Base-by-base conservation (phyloP, 2,329 filamentous ascomycete species). In the Paraphoma sp. region DNA sequence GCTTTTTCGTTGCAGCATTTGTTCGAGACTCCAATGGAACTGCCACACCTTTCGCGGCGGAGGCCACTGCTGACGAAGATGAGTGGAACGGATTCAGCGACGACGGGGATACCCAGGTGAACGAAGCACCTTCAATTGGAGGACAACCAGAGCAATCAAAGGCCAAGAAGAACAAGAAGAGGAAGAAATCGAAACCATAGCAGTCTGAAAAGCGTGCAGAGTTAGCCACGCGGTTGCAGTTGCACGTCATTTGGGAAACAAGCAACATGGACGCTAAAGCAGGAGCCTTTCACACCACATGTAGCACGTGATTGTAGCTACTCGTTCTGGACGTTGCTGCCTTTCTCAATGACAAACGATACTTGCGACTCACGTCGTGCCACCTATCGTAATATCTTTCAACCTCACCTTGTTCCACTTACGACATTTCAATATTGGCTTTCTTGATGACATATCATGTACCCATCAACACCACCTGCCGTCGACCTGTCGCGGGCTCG, bases 1-100 rank as follows among this genome's bases (percentile, higher is more conserved):
- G 95, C 0, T 98, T 99, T 77, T 99, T 99, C 68, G 91, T 97
- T 17, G 92, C 87, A n/a, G 92, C 85, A 0, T 97, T 99, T 76
- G 84, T 92, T 3, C 82, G 91, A 51, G 85, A 89, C 43, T 58
- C 51, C 2, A 57, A 42, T 17, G 41, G 30, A 40, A 23, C 23
- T 23, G 23, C 3, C 23, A 23, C 23, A 23, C 23, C 23, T 23
- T 23, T 23, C 23, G 23, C 23, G 23, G 23, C 23, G 23, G 23
- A 23, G 23, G 23, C 23, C 23, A 23, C 30, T 23, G 53, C 52
- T 8, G 68, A 73, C 1, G 73, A 71, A 1, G 78, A 79, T 1
- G 79, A 81, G 53, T 81, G 78, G 78, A 65, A 70, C 16, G 80
- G 80, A 0, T 81, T 81, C 57, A 76, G 75, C 58, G 78, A 79